Percentiles rank a stretch among this genome's conserved stretches.
These are phyloP conservation scores for Boletus sp. DNA, from an alignment of 768 basidiomycete species.

Conservation along the genomic window DNA sequence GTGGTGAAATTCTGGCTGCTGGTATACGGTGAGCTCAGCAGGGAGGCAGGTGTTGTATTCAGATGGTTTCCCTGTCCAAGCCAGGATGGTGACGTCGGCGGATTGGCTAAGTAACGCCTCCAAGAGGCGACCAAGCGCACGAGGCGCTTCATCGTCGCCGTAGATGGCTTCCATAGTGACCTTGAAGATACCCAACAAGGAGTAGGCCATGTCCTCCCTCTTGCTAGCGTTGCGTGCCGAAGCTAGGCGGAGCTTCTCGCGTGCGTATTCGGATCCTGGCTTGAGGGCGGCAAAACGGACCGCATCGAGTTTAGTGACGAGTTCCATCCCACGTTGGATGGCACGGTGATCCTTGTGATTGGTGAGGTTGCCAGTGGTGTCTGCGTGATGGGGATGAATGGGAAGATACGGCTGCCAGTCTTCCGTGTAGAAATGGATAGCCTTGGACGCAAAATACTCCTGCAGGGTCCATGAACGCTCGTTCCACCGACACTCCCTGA, in stretches of 20 bases:
- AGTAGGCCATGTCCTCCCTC: conserved; percentile 26
- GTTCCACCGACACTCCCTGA: conserved; percentile 21
- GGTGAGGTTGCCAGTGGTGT: not conserved
- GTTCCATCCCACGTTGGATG: conserved; percentile 16
- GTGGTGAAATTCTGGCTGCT: not conserved
- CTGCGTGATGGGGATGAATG: not conserved
- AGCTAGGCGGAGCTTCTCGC: conserved; percentile 22
- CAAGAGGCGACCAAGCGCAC: not conserved
- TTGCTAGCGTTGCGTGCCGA: conserved; percentile 16
- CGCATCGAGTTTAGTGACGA: conserved; percentile 10
- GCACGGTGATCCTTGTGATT: conserved; percentile 10
- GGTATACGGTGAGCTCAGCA: conserved; percentile 14
- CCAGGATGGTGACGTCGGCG: conserved; percentile 13
- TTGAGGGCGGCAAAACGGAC: not conserved
- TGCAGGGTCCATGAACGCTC: conserved; percentile 21
- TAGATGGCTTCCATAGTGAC: not conserved
- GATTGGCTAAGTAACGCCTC: conserved; percentile 5
- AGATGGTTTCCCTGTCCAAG: conserved; percentile 16
- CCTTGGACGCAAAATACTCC: conserved; percentile 21
- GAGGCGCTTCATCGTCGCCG: not conserved
- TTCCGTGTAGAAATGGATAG: conserved; percentile 21
- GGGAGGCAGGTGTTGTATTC: conserved; percentile 24
- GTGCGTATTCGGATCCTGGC: conserved; percentile 6
- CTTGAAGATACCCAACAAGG: conserved; percentile 8
- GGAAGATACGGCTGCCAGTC: conserved; percentile 23